Evolutionary conservation across 2,329 filamentous ascomycete genomes (phyloP).

Genomic region (Tothia fuscella): DNA sequence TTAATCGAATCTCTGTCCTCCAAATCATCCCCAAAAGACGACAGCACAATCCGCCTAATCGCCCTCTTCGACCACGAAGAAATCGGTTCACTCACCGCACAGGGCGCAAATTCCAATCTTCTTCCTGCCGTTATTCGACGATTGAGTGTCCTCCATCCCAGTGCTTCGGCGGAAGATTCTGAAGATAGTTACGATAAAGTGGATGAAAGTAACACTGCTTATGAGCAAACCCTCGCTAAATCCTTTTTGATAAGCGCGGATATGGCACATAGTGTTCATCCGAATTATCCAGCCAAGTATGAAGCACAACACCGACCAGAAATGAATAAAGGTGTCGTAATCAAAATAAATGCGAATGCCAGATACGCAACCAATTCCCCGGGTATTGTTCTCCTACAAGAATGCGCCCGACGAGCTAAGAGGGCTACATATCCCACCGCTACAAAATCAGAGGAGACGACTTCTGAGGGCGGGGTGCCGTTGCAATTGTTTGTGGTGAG

Average conservation of each 20-base stretch:
- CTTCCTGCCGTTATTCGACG: conserved; percentile 78
- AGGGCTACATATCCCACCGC: conserved; percentile 29
- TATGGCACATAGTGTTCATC: conserved; percentile 94
- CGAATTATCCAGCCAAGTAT: conserved; percentile 88
- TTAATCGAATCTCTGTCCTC: conserved; percentile 67
- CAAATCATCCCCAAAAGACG: conserved; percentile 54
- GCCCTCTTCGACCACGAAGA: conserved; percentile 97
- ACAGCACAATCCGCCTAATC: conserved; percentile 76
- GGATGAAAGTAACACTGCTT: conserved; percentile 53
- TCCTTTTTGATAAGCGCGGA: conserved; percentile 94
- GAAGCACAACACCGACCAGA: conserved; percentile 81
- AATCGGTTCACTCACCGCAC: conserved; percentile 82
- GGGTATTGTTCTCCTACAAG: conserved; percentile 83
- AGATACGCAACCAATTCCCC: conserved; percentile 95
- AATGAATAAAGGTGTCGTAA: conserved; percentile 93
- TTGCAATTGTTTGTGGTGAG: conserved; percentile 92
- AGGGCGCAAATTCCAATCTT: conserved; percentile 87
- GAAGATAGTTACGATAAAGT: conserved; percentile 38
- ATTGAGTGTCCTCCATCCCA: conserved; percentile 63
- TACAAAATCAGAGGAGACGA: conserved; percentile 21
- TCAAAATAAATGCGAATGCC: conserved; percentile 97
- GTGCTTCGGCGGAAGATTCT: conserved; percentile 17
- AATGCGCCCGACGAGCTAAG: conserved; percentile 57
- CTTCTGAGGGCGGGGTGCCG: conserved; percentile 63
- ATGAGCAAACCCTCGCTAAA: conserved; percentile 80